These are phyloP conservation scores for Paragyromitra xinjiangensis DNA, from an alignment of 495 filamentous ascomycete genomes.

Conservation along the genomic window DNA sequence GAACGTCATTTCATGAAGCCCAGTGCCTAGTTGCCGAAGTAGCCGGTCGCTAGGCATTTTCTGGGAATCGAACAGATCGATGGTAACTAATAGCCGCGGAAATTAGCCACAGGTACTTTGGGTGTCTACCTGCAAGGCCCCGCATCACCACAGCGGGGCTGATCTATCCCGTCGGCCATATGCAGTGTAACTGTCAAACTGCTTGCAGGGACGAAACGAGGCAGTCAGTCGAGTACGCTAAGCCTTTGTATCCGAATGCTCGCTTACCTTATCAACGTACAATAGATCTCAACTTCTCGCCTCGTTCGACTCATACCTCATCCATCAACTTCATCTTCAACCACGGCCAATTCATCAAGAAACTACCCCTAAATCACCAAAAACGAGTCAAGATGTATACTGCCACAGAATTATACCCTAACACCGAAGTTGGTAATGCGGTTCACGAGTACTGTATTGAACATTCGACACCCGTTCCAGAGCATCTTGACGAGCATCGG, in stretches of 20 bases:
- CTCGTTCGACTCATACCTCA: not conserved
- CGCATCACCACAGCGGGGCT: not conserved
- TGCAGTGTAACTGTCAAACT: not conserved
- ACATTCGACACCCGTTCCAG: slow-evolving; percentile 52
- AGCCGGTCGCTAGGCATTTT: not conserved
- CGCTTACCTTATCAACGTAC: not conserved
- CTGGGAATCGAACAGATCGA: not conserved
- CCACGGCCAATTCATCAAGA: not conserved
- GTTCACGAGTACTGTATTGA: slow-evolving; percentile 55
- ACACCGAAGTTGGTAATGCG: slow-evolving; percentile 45
- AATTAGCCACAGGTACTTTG: not conserved
- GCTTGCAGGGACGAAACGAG: slow-evolving; percentile 10
- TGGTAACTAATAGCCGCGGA: not conserved
- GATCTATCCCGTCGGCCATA: not conserved
- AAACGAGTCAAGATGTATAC: slow-evolving; percentile 34
- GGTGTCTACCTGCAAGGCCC: not conserved
- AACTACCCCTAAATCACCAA: not conserved
- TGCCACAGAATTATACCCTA: slow-evolving; percentile 51
- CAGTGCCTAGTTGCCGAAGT: not conserved
- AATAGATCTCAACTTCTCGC: not conserved
- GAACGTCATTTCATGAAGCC: not conserved
- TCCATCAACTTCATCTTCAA: not conserved
- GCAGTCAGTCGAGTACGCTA: slow-evolving; percentile 12
- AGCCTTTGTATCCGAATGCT: not conserved
- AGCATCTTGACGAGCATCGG: slow-evolving; percentile 45